Conservation (phyloP, 1,284 basidiomycete genomes). For the Inonotus obliquus region DNA sequence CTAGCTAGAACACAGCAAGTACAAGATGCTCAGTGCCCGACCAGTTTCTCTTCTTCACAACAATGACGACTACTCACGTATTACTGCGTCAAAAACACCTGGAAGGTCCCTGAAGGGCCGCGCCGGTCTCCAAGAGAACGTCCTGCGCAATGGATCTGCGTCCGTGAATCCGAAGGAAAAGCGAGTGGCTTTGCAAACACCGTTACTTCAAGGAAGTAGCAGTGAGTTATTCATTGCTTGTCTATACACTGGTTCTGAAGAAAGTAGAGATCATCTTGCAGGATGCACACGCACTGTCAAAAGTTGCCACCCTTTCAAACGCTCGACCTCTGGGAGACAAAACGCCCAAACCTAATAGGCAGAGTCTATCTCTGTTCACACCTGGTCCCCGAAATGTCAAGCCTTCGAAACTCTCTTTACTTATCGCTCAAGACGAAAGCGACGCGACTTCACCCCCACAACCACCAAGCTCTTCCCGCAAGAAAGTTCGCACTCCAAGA, state of each 20-base stretch:
- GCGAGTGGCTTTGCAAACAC: conserved; percentile 30
- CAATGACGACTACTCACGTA: conserved; percentile 21
- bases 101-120: conserved; percentile 39
- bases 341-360: conserved; percentile 54
- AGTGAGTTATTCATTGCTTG: conserved; percentile 12
- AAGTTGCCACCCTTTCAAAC: conserved; percentile 19
- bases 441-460: conserved; percentile 37
- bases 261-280: conserved; percentile 22
- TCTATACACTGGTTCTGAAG: conserved; percentile 19
- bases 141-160: conserved; percentile 30
- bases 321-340: conserved; percentile 51
- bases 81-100: conserved; percentile 41
- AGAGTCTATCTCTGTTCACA: conserved; percentile 25
- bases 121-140: conserved; percentile 49
- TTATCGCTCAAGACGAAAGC: conserved; percentile 24
- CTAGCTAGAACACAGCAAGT: not conserved
- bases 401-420: conserved; percentile 31
- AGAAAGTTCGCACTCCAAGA: conserved; percentile 44
- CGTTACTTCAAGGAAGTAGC: conserved; percentile 24
- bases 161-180: conserved; percentile 43
- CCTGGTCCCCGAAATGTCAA: conserved; percentile 29
- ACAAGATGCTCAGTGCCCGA: conserved; percentile 43
- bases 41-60: conserved; percentile 31
- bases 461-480: conserved; percentile 61
- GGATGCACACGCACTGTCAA: conserved; percentile 17